These are phyloP conservation scores for Globisporangium paroecandrum DNA, from an alignment of 352 stramenopile genomes.

Conservation along the genomic window DNA sequence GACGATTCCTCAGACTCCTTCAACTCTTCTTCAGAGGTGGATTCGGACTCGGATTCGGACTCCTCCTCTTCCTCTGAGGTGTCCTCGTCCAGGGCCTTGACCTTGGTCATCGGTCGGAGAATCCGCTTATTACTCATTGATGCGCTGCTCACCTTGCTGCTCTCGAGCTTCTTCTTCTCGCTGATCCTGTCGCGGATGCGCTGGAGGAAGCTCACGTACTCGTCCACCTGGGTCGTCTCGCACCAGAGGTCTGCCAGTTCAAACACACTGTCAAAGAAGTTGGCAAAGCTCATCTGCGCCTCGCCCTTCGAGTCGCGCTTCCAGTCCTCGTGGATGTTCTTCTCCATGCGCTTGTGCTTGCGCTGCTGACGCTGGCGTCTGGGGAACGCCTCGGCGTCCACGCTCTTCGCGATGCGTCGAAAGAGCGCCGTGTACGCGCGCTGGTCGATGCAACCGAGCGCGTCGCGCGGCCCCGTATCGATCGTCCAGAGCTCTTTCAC, in stretches of 20 bases:
- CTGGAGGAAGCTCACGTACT: conserved; percentile 61
- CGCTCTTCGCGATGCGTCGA: conserved; percentile 47
- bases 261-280: conserved; percentile 74
- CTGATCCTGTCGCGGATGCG: conserved; percentile 39
- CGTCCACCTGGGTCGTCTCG: conserved; percentile 59
- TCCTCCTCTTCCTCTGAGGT: conserved; percentile 30
- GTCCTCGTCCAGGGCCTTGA: conserved; percentile 49
- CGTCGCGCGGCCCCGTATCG: conserved; percentile 45
- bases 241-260: conserved; percentile 74
- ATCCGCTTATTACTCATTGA: conserved; percentile 24
- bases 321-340: conserved; percentile 63
- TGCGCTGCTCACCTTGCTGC: neutral
- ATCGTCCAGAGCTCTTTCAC: conserved; percentile 58
- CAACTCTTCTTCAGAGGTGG: conserved; percentile 13
- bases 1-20: neutral
- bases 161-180: conserved; percentile 13
- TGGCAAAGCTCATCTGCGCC: conserved; percentile 50
- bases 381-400: conserved; percentile 40
- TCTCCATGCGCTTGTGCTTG: conserved; percentile 30
- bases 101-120: conserved; percentile 40
- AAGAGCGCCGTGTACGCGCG: conserved; percentile 51
- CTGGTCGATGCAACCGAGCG: conserved; percentile 59
- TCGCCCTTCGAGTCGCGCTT: conserved; percentile 56
- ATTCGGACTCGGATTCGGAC: neutral
- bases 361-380: neutral